A percentile compares a stretch with the other conserved stretches of the same genome.
phyloP scores from a whole-genome alignment of 1,139 yeast genomes.

The Diutina siamensis region DNA sequence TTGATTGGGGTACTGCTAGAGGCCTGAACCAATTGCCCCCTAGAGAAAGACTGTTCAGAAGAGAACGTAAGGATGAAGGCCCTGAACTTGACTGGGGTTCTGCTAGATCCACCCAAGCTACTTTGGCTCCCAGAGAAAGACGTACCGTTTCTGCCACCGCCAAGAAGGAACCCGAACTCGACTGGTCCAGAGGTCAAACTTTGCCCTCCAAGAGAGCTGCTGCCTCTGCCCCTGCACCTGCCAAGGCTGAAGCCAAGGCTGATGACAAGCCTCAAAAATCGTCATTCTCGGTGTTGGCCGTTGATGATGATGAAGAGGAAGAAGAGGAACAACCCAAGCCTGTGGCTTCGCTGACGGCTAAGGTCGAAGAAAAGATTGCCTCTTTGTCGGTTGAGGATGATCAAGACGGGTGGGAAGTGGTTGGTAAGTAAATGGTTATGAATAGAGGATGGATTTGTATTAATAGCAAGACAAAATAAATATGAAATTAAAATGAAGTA shows the following conservation, averaged over 20 bases:
- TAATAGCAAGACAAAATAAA: neutral
- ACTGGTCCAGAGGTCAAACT: constrained; percentile 17
- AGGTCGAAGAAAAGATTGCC: neutral
- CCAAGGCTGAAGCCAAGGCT: constrained; percentile 15
- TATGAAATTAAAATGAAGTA: too few relatives aligned
- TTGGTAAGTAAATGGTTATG: neutral
- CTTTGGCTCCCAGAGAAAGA: neutral
- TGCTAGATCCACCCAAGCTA: neutral
- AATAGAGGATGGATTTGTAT: neutral
- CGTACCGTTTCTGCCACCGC: neutral
- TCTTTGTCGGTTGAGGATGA: neutral
- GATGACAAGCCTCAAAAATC: constrained; percentile 34
- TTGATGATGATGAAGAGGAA: constrained; percentile 49
- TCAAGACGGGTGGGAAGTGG: constrained; percentile 5
- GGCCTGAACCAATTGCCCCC: constrained; percentile 8
- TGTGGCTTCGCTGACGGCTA: neutral
- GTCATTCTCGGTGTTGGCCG: constrained; percentile 51
- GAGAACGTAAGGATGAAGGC: neutral
- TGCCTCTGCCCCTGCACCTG: constrained; percentile 6
- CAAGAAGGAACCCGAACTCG: constrained; percentile 8
- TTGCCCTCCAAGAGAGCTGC: constrained; percentile 8
- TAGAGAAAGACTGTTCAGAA: constrained; percentile 13
- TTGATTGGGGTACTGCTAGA: constrained; percentile 11
- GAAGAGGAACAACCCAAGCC: constrained; percentile 26
- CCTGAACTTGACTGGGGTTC: constrained; percentile 13